A percentile compares a stretch with the other conserved stretches of the same genome.
Evolutionary conservation across 768 basidiomycete genomes (phyloP).

Genomic region (Kwoniella newhampshirensis): DNA sequence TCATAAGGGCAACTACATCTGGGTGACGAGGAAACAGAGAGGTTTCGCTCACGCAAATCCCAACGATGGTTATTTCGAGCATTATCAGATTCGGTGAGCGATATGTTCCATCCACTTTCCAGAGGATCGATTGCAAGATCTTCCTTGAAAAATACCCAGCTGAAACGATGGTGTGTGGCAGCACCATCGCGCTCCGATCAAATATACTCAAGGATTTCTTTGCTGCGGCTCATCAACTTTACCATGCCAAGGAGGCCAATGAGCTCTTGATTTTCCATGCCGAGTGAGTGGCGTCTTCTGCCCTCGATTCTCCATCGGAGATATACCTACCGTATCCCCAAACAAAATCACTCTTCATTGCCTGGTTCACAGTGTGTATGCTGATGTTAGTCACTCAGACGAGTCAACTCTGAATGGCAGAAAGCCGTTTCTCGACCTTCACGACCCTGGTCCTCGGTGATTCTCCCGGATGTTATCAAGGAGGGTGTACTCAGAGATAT

Average conservation of each 20-base stretch:
- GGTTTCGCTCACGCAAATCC: slow-evolving; percentile 12
- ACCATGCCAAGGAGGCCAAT: slow-evolving; percentile 23
- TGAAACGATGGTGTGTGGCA: too few species aligned
- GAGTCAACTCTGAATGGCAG: slow-evolving; percentile 24
- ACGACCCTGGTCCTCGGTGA: slow-evolving; percentile 43
- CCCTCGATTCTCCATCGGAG: too few species aligned
- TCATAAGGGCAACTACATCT: slow-evolving; percentile 27
- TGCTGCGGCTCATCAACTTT: slow-evolving; percentile 20
- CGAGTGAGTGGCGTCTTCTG: slow-evolving; percentile 16
- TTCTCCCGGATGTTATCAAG: slow-evolving; percentile 40
- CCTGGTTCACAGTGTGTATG: too few species aligned
- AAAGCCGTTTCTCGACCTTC: slow-evolving; percentile 32
- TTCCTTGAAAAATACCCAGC: too few species aligned
- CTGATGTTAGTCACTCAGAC: slow-evolving; percentile 1
- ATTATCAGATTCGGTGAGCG: slow-evolving; percentile 12
- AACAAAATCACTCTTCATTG: too few species aligned
- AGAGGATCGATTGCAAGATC: too few species aligned
- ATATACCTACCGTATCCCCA: too few species aligned
- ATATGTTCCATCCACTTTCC: not conserved
- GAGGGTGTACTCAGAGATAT: slow-evolving; percentile 41
- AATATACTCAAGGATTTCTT: slow-evolving; percentile 23
- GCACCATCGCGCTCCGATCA: slow-evolving; percentile 11
- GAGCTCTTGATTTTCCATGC: slow-evolving; percentile 37
- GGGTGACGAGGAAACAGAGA: slow-evolving; percentile 15
- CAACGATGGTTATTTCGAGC: not conserved